A percentile compares a stretch with the other conserved stretches of the same genome.
phyloP scores from a whole-genome alignment of 129 eudicot genomes.

The Gnaphalium uliginosum region DNA sequence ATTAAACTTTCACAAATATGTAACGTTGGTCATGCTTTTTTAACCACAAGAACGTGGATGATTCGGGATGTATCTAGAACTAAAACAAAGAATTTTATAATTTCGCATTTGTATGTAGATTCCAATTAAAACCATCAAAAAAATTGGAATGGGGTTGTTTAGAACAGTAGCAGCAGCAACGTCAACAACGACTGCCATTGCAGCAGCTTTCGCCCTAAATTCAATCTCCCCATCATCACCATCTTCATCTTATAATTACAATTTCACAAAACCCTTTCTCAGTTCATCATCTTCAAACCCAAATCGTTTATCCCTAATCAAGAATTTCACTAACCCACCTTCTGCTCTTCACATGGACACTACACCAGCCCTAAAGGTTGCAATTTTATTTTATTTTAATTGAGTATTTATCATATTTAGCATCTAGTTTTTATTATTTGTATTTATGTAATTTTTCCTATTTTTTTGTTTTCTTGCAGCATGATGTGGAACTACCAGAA shows the following conservation, averaged over 20 bases:
- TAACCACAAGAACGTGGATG: background rate
- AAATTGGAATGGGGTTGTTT: background rate
- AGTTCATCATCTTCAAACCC: background rate
- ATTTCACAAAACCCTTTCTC: background rate
- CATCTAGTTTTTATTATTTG: background rate
- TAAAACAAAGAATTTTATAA: background rate
- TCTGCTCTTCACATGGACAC: slow-evolving; percentile 15
- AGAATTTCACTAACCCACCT: slow-evolving; percentile 5
- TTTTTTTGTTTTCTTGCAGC: background rate
- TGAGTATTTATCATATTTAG: background rate
- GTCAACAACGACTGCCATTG: slow-evolving; percentile 18
- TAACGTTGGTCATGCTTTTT: background rate
- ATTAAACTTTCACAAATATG: background rate
- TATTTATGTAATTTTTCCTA: background rate
- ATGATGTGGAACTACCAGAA: slow-evolving; percentile 4
- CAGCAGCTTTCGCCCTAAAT: slow-evolving; percentile 4
- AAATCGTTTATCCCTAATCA: background rate
- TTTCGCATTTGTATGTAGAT: background rate
- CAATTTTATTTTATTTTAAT: background rate
- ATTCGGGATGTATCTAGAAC: background rate
- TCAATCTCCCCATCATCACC: slow-evolving; percentile 1
- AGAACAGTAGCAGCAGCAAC: slow-evolving; percentile 15
- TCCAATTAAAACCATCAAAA: background rate
- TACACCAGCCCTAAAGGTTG: slow-evolving; percentile 7
- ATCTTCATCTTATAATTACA: background rate